Evolutionary conservation across 768 basidiomycete species (phyloP).

Genomic region (Psilocybe tampanensis): DNA sequence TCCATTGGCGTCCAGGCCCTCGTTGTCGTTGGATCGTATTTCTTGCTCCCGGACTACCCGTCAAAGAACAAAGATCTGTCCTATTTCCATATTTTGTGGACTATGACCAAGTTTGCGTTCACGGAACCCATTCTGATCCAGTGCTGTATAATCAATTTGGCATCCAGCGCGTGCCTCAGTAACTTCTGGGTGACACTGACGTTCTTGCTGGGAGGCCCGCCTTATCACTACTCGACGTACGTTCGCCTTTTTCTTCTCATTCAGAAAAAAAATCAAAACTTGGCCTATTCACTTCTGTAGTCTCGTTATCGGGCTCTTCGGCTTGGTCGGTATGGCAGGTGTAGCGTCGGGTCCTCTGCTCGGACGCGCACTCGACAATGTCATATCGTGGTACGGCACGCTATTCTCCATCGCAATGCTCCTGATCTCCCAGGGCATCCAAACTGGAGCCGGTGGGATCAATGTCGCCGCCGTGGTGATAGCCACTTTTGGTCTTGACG

Average conservation of each 20-base stretch:
- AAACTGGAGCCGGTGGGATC: slow-evolving; percentile 69
- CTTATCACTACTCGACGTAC: slow-evolving; percentile 77
- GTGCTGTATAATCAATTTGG: slow-evolving; percentile 59
- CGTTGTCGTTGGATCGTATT: slow-evolving; percentile 61
- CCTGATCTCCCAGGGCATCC: slow-evolving; percentile 60
- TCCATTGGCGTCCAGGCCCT: slow-evolving; percentile 69
- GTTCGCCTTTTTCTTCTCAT: slow-evolving; percentile 20
- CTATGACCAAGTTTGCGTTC: slow-evolving; percentile 75
- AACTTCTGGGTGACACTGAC: slow-evolving; percentile 78
- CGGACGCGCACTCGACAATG: slow-evolving; percentile 67
- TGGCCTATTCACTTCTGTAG: slow-evolving; percentile 23
- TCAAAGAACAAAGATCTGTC: slow-evolving; percentile 65
- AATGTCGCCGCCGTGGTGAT: slow-evolving; percentile 73
- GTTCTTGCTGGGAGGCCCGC: slow-evolving; percentile 76
- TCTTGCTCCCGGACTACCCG: slow-evolving; percentile 80
- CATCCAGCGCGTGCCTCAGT: slow-evolving; percentile 59
- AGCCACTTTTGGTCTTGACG: slow-evolving; percentile 68
- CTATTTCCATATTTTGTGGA: slow-evolving; percentile 69
- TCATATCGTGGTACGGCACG: slow-evolving; percentile 80
- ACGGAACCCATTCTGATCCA: slow-evolving; percentile 84
- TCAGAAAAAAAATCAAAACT: not conserved
- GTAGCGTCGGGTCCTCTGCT: slow-evolving; percentile 72
- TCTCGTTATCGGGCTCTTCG: slow-evolving; percentile 70
- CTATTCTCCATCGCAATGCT: slow-evolving; percentile 53
- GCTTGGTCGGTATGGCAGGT: slow-evolving; percentile 74